Percentiles rank a stretch among this genome's conserved stretches.
These are phyloP conservation scores for Stephania japonica DNA, from an alignment of 164 flowering plant genomes.

Conservation along the genomic window DNA sequence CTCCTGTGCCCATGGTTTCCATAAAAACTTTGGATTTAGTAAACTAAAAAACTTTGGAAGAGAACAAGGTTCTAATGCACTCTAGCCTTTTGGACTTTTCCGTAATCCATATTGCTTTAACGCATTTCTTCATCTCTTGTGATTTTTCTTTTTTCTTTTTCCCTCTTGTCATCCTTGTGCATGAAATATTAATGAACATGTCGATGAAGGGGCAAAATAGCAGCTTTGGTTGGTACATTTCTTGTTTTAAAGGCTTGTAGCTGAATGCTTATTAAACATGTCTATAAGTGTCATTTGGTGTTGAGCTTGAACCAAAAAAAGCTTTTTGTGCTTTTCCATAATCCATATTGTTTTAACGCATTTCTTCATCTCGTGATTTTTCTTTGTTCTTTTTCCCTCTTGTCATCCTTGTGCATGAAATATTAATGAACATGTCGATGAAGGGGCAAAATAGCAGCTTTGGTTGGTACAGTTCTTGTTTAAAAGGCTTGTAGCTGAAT, in stretches of 20 bases:
- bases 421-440: not conserved
- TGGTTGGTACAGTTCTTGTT: not conserved
- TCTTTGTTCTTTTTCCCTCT: not conserved
- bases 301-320: not conserved
- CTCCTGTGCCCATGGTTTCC: not conserved
- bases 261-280: not conserved
- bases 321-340: not conserved
- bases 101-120: not conserved
- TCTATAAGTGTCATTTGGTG: not conserved
- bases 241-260: not conserved
- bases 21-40: not conserved
- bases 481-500: not conserved
- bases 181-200: not conserved
- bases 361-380: not conserved
- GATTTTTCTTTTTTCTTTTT: not conserved
- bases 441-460: not conserved
- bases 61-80: slow-evolving; percentile 51
- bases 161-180: not conserved
- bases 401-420: not conserved
- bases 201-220: not conserved
- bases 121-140: not conserved
- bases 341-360: not conserved
- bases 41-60: too few species aligned
- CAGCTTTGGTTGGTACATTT: not conserved
- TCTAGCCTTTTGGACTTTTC: not conserved